Evolutionary conservation across 2,329 filamentous ascomycete genomes (phyloP).

Genomic region (Fusarium solani-melongenae): DNA sequence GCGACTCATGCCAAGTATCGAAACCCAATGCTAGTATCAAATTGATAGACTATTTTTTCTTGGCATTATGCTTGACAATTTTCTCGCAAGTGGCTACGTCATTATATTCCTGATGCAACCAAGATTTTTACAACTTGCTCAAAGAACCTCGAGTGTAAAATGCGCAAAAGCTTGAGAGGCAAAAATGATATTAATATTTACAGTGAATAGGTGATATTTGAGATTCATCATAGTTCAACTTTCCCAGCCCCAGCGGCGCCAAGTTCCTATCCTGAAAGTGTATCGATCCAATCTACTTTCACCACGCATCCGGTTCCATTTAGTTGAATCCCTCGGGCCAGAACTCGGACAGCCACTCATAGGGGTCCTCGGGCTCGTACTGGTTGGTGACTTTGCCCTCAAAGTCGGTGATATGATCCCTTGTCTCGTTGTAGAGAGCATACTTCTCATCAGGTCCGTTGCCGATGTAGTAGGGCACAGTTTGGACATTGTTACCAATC

Average conservation of each 20-base stretch:
- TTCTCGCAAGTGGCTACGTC: background rate
- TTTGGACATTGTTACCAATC: conserved; percentile 46
- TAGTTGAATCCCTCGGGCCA: conserved; percentile 46
- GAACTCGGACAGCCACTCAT: conserved; percentile 65
- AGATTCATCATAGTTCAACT: background rate
- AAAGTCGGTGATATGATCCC: conserved; percentile 41
- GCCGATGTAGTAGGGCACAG: conserved; percentile 40
- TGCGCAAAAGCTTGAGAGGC: background rate
- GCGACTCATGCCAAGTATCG: background rate
- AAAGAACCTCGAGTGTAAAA: background rate
- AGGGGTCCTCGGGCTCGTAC: conserved; percentile 54
- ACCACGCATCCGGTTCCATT: background rate
- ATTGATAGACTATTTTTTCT: background rate
- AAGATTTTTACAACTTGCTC: background rate
- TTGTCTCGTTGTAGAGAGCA: conserved; percentile 43
- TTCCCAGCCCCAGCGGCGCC: background rate
- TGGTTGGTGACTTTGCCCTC: conserved; percentile 34
- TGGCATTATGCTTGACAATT: rapidly evolving
- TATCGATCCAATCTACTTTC: background rate
- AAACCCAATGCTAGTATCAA: background rate
- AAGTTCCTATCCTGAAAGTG: background rate
- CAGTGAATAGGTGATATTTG: background rate
- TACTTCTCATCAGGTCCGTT: conserved; percentile 44
- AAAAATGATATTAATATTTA: background rate
- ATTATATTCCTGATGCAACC: background rate